A percentile compares a stretch with the other conserved stretches of the same genome.
These are phyloP conservation scores for Tulasnella sp. DNA, from an alignment of 768 basidiomycete genomes.

Conservation along the genomic window DNA sequence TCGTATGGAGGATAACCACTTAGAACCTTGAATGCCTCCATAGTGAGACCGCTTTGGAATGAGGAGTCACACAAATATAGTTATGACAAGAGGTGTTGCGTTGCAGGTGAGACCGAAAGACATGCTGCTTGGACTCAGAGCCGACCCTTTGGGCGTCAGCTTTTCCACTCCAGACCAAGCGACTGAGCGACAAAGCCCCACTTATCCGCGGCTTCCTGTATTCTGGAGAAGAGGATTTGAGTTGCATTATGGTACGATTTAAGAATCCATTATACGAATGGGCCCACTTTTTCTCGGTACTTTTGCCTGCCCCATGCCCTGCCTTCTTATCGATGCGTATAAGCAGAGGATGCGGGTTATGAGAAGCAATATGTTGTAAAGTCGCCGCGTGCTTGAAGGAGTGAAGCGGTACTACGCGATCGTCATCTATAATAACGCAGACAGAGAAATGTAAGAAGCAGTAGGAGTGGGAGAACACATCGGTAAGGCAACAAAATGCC, in stretches of 20 bases:
- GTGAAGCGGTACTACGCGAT: conserved; percentile 78
- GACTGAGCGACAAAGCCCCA: conserved; percentile 65
- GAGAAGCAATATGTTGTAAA: conserved; percentile 51
- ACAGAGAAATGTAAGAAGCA: conserved; percentile 15
- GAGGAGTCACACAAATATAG: no score
- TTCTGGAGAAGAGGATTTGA: conserved; percentile 40
- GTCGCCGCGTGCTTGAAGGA: conserved; percentile 75
- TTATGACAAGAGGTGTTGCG: no score
- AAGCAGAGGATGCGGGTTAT: conserved; percentile 63
- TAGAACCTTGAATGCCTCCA: no score
- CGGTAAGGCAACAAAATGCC: no score
- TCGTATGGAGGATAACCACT: no score
- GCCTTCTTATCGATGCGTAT: conserved; percentile 70
- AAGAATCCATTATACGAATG: background rate
- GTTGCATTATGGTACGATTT: conserved; percentile 7
- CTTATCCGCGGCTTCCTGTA: conserved; percentile 65
- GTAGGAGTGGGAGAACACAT: background rate
- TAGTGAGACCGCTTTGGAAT: no score
- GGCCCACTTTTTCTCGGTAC: conserved; percentile 51
- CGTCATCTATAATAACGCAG: conserved; percentile 45
- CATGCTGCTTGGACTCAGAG: no score
- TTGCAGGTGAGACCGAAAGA: no score
- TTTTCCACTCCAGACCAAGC: conserved; percentile 35
- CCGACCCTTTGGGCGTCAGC: background rate
- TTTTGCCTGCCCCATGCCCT: conserved; percentile 72